A percentile compares a stretch with the other conserved stretches of the same genome.
Conservation (phyloP, 192 early-diverging fungal species). For the Coemansia asiatica region DNA sequence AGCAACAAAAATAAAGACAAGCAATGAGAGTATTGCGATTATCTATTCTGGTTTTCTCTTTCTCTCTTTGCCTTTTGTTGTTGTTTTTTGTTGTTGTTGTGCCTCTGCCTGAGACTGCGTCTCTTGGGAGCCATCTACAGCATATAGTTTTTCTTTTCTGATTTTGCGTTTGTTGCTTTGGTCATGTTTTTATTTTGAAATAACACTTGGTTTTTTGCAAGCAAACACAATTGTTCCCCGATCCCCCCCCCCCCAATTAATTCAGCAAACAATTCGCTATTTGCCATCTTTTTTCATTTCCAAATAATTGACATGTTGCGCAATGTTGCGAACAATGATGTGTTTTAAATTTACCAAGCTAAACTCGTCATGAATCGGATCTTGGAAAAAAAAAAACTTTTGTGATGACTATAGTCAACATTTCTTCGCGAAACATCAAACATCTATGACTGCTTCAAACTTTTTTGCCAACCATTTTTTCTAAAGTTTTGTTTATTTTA, state of each 20-base stretch:
- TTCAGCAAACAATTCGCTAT: constrained; percentile 3
- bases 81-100: not conserved
- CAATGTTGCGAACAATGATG: not conserved
- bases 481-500: too few relatives aligned
- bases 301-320: not conserved
- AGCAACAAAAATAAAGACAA: too few relatives aligned
- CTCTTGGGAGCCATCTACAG: constrained; percentile 35
- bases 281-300: not conserved
- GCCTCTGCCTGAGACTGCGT: constrained; percentile 11
- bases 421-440: too few relatives aligned
- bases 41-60: too few relatives aligned
- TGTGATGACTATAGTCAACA: too few relatives aligned
- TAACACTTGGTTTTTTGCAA: not conserved
- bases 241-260: not conserved
- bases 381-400: too few relatives aligned
- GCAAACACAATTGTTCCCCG: constrained; percentile 75
- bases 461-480: too few relatives aligned
- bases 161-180: not conserved
- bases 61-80: too few relatives aligned
- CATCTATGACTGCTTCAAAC: too few relatives aligned
- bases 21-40: too few relatives aligned
- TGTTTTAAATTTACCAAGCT: not conserved
- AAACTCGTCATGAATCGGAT: not conserved
- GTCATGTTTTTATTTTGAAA: not conserved
- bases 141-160: not conserved